phyloP scores from a whole-genome alignment of 2,329 filamentous ascomycete genomes.

The Sporothrix sp. region DNA sequence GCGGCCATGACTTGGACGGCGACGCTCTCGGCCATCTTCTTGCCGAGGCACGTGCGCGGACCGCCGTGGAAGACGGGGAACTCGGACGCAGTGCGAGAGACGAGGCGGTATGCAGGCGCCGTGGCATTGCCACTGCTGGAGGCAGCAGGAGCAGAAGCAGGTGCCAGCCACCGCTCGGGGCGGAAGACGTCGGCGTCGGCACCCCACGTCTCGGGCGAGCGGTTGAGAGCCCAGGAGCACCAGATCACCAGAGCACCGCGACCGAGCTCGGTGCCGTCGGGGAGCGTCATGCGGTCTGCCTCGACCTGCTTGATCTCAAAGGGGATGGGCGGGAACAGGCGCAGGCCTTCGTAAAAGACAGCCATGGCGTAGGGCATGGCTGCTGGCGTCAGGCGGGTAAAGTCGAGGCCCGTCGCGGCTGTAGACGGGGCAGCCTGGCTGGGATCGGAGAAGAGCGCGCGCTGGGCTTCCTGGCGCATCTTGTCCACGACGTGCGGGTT shows the following conservation, averaged over 20 bases:
- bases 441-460: slow-evolving; percentile 18
- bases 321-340: slow-evolving; percentile 54
- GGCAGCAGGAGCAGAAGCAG: neutral
- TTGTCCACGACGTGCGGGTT: slow-evolving; percentile 32
- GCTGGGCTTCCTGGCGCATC: slow-evolving; percentile 35
- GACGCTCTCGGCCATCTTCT: slow-evolving; percentile 54
- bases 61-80: slow-evolving; percentile 59
- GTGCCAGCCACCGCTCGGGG: slow-evolving; percentile 46
- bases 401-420: slow-evolving; percentile 18
- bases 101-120: slow-evolving; percentile 23
- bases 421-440: too few species aligned
- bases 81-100: slow-evolving; percentile 41
- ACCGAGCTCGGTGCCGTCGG: slow-evolving; percentile 51
- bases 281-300: slow-evolving; percentile 36
- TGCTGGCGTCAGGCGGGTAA: slow-evolving; percentile 31
- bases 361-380: slow-evolving; percentile 48
- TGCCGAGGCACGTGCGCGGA: slow-evolving; percentile 49
- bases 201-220: slow-evolving; percentile 48
- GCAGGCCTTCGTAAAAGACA: slow-evolving; percentile 51
- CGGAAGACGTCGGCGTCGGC: slow-evolving; percentile 44
- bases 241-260: slow-evolving; percentile 46
- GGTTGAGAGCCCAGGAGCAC: slow-evolving; percentile 56
- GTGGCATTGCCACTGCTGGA: neutral
- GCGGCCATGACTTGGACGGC: slow-evolving; percentile 46
- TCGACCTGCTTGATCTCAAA: slow-evolving; percentile 56